Evolutionary conservation across 768 basidiomycete species (phyloP), one percentile per base, ranked within the genome.

Genomic region (Amanita rubescens): DNA sequence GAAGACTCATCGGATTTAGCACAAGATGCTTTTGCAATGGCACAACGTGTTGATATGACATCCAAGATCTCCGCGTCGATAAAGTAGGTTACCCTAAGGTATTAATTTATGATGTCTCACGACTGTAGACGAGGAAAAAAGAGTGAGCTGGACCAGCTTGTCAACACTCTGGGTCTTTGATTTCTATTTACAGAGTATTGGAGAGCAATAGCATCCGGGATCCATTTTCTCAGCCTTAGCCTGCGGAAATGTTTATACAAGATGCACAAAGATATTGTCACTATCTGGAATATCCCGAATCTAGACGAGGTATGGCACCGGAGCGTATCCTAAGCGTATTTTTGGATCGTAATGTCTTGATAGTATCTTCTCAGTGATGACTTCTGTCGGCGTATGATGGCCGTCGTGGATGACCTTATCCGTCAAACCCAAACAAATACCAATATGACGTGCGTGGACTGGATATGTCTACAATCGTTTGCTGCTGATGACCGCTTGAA

Each of bases 251-350:
- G 35, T n/a, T 25, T 49, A 22, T 14, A 20, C 20, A 35, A 20
- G 33, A 17, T 49, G 24, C 48, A 49, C n/a, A 49, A 49, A 25
- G 48, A 49, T n/a, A n/a, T n/a, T n/a, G n/a, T n/a, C n/a, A n/a
- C n/a, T n/a, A n/a, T n/a, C n/a, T n/a, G n/a, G n/a, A 20, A 49
- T 49, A 15, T 15, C 38, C 34, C 22, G 17, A 14, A 49, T 49
- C 19, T 49, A 35, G 48, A 20, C 20, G 34, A 49, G 15, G 48
- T 19, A 39, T 9, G n/a, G n/a, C 6, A 39, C 15, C n/a, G n/a
- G 20, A 14, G 4, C 9, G 17, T 25, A 33, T 22, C 14, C 10
- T 14, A 15, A 30, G n/a, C 9, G 15, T 44, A 15, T 27, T 20
- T 9, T 38, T 38, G 22, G n/a, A 49, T 47, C n/a, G 34, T 8